Base-by-base conservation (phyloP, 2,329 filamentous ascomycete species). In the Hypomyces perniciosus region DNA sequence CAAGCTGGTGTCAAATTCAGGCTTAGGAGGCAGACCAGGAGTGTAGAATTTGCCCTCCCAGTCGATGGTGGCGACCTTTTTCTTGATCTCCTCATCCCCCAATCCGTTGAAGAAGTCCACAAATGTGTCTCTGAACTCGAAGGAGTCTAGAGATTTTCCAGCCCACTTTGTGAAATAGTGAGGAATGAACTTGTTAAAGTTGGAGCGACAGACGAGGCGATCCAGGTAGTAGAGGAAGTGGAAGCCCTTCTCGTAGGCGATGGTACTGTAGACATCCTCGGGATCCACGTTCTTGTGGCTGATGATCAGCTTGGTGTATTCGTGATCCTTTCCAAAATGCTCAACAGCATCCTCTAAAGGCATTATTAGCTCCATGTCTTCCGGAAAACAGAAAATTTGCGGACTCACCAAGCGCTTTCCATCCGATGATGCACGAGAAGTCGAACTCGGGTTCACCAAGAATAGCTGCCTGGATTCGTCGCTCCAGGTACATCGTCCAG, bases 191-290 rank as follows among this genome's bases (percentile, higher is more conserved):
- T 84, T 86, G 75, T 97, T 89, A 73, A 93, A 99, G 65, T 87
- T 86, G n/a, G 85, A 78, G 54, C 88, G 86, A 34, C 90, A 88
- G 4, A 97, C 79, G 1, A 96, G 74, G 43, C 85, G 86, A 62
- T 99, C 93, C 10, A 99, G 83, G 61, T 91, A 85, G 68, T 90
- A 96, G 42, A 99, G 77, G 68, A 97, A 95, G 64, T 88, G 88
- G 70, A 96, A 97, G 4, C 92, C 92, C 71, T 99, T 97, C 66
- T 97, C 92, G 62, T 99, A 99, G 0, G 93, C 90, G 33, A 97
- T 77, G 28, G 83, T 87, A 59, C 88, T 95, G 72, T 97, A 99
- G 1, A 92, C 88, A 68, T 99, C 93, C 66, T 97, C 93, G 0
- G 93, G 93, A 61, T 97, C 92, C 58, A 93, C 85, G 52, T 89